Conservation (phyloP, 2,329 filamentous ascomycete genomes). For the Zymoseptoria crescenta region DNA sequence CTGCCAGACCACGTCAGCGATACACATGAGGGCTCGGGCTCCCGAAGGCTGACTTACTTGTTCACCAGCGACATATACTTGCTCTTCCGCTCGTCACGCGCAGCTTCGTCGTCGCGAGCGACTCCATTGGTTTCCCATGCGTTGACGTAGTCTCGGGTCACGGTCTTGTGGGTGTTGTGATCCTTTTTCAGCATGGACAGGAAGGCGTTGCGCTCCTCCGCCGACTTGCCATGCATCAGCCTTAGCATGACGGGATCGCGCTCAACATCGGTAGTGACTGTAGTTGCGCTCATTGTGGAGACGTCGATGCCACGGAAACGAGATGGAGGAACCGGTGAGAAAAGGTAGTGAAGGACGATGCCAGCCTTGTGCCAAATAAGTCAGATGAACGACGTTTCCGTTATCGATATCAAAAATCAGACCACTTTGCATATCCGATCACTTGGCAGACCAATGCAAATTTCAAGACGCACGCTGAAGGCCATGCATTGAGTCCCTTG, state of each 20-base stretch:
- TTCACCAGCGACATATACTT: slow-evolving; percentile 79
- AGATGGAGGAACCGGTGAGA: background rate
- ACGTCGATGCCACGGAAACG: background rate
- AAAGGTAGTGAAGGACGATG: background rate
- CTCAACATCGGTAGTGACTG: slow-evolving; percentile 12
- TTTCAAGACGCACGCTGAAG: background rate
- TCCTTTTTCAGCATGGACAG: slow-evolving; percentile 82
- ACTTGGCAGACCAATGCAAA: background rate
- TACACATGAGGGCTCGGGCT: background rate
- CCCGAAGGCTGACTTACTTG: background rate
- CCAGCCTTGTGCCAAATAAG: too few species aligned
- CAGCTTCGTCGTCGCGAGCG: slow-evolving; percentile 72
- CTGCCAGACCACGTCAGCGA: slow-evolving; percentile 51
- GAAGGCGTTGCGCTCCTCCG: slow-evolving; percentile 71
- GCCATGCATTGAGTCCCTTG: background rate
- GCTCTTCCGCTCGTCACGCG: slow-evolving; percentile 64
- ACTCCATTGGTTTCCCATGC: slow-evolving; percentile 84
- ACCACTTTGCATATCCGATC: background rate
- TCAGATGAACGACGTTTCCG: background rate
- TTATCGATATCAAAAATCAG: background rate
- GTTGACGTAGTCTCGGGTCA: slow-evolving; percentile 89
- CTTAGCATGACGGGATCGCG: slow-evolving; percentile 68
- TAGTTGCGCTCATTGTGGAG: background rate
- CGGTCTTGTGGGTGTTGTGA: slow-evolving; percentile 65
- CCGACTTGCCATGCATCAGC: slow-evolving; percentile 67